phyloP scores from a whole-genome alignment of 179 eudicot species.

The Silene coronaria region DNA sequence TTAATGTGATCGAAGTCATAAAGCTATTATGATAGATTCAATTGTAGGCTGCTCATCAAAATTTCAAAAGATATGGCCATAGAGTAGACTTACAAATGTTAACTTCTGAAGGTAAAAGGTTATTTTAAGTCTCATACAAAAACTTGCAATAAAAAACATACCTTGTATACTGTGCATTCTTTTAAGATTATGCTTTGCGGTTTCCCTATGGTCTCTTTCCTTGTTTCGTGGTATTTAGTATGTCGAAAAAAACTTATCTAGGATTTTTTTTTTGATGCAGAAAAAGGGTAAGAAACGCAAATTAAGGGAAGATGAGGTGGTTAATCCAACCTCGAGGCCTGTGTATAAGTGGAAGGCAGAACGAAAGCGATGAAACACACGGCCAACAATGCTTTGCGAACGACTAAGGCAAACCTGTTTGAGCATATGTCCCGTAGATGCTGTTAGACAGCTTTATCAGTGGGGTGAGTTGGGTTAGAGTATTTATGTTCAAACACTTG shows the following conservation, averaged over 20 bases:
- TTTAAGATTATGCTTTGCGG: background rate
- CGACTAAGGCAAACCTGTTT: background rate
- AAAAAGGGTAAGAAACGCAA: constrained; percentile 83
- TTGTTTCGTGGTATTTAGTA: background rate
- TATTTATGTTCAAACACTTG: background rate
- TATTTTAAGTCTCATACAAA: background rate
- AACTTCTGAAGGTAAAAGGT: background rate
- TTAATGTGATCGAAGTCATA: too few relatives aligned
- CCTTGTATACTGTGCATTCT: background rate
- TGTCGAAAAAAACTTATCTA: background rate
- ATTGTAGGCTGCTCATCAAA: background rate
- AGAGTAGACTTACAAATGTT: background rate
- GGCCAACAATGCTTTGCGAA: background rate
- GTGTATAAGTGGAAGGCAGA: constrained; percentile 81
- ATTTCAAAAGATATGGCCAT: background rate
- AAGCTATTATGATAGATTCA: too few relatives aligned
- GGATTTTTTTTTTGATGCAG: constrained; percentile 30
- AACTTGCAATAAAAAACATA: background rate
- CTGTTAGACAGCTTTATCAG: background rate
- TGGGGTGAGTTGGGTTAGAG: background rate
- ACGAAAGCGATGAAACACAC: constrained; percentile 52
- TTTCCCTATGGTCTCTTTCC: background rate
- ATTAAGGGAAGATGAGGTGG: constrained; percentile 74
- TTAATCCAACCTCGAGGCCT: constrained; percentile 48
- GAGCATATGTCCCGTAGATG: background rate